Evolutionary conservation across 352 stramenopile genomes (phyloP), one percentile per base, ranked within the genome.

Genomic region (Thalassiosira livingstoniorum): DNA sequence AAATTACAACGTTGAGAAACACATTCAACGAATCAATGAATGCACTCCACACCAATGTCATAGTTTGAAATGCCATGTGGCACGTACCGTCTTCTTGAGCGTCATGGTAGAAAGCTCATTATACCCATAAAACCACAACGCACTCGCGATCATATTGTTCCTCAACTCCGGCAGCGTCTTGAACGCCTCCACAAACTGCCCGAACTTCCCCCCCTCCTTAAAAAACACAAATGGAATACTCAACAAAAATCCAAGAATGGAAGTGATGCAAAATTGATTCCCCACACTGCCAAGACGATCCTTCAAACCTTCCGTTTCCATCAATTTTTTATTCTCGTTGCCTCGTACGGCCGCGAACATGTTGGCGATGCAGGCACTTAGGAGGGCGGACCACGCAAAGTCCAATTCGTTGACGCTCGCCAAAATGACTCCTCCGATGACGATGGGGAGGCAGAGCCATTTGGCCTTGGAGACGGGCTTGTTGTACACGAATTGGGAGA

Each of bases 321-420:
- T 96, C 43, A 95, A 71, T 69, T 95, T 95, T 73, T 94, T 93
- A 84, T 95, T 96, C 70, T 96, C 93, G 75, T 95, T 95, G 72
- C 90, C 93, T 78, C 92, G 92, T 60, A 96, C 85, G 31, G 93
- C 91, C n/a, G 93, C 93, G 60, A 96, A 96, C 57, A 89, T 76
- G 84, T 96, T 96, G 71, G 92, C 91, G 86, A 95, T 92, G 70
- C 88, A 95, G 21, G 92, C 92, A 1, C 83, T 86, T 43, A 95
- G 85, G 21, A 96, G 80, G 7, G 91, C 92, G 1, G 84, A 90
- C 54, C 87, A 85, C 42, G 92, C 90, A 86, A 96, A 96, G 80
- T 95, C 91, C 21, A 96, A 81, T 75, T 96, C 92, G 75, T 96
- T 95, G n/a, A 96, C 87, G 2, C 89, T 93, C 2, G 92, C 92